Base-by-base conservation (phyloP, 2,329 filamentous ascomycete genomes). In the Paramyrothecium sp. region DNA sequence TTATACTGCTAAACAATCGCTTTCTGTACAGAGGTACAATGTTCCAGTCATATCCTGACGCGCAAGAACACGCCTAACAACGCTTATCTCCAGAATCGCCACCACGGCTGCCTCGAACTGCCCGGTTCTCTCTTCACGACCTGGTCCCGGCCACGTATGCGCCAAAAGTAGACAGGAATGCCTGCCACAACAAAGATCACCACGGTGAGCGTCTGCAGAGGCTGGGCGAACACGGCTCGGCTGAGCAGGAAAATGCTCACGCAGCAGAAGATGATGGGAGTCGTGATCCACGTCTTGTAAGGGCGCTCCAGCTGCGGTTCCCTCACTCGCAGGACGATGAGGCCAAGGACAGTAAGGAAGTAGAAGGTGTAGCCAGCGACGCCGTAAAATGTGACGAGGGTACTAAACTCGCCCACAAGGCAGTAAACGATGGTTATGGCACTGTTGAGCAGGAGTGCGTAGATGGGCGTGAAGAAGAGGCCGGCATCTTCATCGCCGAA, bases 311-410 rank as follows among this genome's bases (percentile, higher is more conserved):
- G 82, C 60, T 88, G 81, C 3, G 95, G 95, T 73, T 99, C 95
- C 60, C 84, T 85, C 30, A 98, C 91, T 30, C 95, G 84, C 60
- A 99, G 80, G 54, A 99, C 85, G 61, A 99, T 97, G 52, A 99
- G 81, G 1, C 95, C 95, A 0, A 99, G 84, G 0, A 99, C 95
- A 0, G 94, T 96, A 56, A 96, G 78, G 73, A 99, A 99, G 77
- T 99, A 99, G 71, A 99, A 99, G 0, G 91, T 91, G 72, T 99
- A 99, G 16, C 93, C 93, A 0, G 95, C 95, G 13, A 99, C 95
- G 56, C 95, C 95, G 75, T 98, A 98, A 71, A 99, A 99, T 1
- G 95, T 98, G 57, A 98, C 83, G 2, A 99, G 84, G 0, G 94
- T 97, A 54, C 87, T 82, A 70, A 99, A 98, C 71, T 97, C 92